Percentiles rank a stretch among this genome's conserved stretches.
Evolutionary conservation across 352 stramenopile species (phyloP).

Genomic region (Phytophthora boehmeriae): DNA sequence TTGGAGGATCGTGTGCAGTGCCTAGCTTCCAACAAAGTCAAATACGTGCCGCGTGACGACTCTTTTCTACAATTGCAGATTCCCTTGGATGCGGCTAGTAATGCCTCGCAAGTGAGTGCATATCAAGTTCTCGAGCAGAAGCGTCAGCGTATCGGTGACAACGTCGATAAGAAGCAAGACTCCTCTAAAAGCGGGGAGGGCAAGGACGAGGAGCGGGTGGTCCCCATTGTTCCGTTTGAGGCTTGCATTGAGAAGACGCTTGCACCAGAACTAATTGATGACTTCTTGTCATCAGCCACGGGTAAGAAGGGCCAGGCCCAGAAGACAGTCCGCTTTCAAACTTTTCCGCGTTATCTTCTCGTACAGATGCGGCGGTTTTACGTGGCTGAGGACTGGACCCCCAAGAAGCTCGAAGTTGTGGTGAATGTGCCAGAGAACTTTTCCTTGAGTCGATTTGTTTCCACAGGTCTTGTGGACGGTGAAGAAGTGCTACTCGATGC

Average conservation of each 20-base stretch:
- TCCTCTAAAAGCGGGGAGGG: slow-evolving; percentile 24
- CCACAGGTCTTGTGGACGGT: slow-evolving; percentile 74
- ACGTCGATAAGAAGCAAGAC: slow-evolving; percentile 32
- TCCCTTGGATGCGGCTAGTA: slow-evolving; percentile 85
- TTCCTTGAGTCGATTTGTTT: slow-evolving; percentile 81
- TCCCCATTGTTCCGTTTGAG: slow-evolving; percentile 93
- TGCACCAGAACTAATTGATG: slow-evolving; percentile 91
- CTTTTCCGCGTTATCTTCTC: slow-evolving; percentile 97
- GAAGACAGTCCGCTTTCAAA: slow-evolving; percentile 89
- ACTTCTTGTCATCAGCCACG: slow-evolving; percentile 82
- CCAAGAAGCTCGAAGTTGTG: slow-evolving; percentile 97
- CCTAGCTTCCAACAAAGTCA: slow-evolving; percentile 79
- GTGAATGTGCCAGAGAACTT: slow-evolving; percentile 96
- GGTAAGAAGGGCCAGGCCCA: slow-evolving; percentile 79
- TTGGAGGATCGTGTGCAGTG: slow-evolving; percentile 87
- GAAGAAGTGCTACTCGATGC: slow-evolving; percentile 91
- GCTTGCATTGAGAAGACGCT: slow-evolving; percentile 95
- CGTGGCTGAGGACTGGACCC: slow-evolving; percentile 95
- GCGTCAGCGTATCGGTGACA: slow-evolving; percentile 83
- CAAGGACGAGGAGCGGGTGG: slow-evolving; percentile 74
- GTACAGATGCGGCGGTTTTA: slow-evolving; percentile 98
- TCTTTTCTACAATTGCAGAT: slow-evolving; percentile 88
- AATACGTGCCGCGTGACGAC: slow-evolving; percentile 86
- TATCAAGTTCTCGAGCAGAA: slow-evolving; percentile 90
- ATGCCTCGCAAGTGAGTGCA: slow-evolving; percentile 83